Conservation (phyloP, 164 flowering plant genomes). For the Tetrastigma voinierianum region DNA sequence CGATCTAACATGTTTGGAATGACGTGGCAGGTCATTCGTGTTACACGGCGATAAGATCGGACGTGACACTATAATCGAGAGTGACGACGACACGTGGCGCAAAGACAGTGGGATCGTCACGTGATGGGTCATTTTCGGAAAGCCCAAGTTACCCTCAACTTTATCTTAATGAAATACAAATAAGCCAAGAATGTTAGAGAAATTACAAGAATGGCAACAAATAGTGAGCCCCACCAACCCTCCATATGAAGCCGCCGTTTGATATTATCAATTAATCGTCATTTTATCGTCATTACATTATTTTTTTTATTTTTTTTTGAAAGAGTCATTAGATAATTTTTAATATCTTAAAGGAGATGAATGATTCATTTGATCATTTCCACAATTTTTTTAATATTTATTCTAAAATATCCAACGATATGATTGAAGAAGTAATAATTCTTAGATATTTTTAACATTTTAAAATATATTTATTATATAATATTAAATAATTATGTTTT, state of each 20-base stretch:
- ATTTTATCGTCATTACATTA: neutral
- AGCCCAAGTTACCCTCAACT: slow-evolving; percentile 2
- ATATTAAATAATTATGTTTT: no score
- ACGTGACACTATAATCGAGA: slow-evolving; percentile 3
- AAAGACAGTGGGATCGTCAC: slow-evolving; percentile 13
- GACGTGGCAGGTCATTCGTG: slow-evolving; percentile 22
- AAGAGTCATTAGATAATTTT: no score
- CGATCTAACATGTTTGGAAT: neutral
- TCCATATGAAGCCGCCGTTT: neutral
- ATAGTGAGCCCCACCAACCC: no score
- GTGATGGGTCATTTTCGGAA: slow-evolving; percentile 15
- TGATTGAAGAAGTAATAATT: neutral
- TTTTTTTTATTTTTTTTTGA: no score
- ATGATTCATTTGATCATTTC: neutral
- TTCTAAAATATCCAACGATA: neutral
- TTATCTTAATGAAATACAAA: neutral
- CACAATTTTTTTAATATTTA: neutral
- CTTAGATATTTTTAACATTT: no score
- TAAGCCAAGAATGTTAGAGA: neutral
- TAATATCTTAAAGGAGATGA: neutral
- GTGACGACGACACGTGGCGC: slow-evolving; percentile 6
- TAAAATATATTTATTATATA: no score
- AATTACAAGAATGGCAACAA: neutral
- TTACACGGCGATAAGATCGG: slow-evolving; percentile 23
- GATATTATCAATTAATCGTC: neutral